Evolutionary conservation across 225 moss, liverwort and hornwort genomes (phyloP), one percentile per base, ranked within the genome.

Genomic region (Marchantia polymorpha): DNA sequence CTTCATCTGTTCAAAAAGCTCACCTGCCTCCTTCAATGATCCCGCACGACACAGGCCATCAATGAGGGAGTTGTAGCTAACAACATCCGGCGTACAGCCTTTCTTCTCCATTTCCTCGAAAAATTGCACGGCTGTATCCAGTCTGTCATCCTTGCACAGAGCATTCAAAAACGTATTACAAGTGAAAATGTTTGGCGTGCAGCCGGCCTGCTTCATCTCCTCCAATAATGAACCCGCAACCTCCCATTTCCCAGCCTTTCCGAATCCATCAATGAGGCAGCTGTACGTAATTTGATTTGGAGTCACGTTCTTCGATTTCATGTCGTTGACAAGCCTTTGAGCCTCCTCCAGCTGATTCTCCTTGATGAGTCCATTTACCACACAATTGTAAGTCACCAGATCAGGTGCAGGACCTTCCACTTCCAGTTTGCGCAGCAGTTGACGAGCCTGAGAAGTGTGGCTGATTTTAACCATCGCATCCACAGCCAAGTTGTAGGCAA

Each of bases 401-500:
- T 83, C 74, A 46, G 83, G 83, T 23, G 63, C 71, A n/a, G 39
- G 59, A 64, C 64, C 73, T 54, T 74, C 53, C 26, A 4, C 46
- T 58, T 79, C 72, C 54, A 78, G 65, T 51, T 83, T 78, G 55
- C 74, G 64, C 19, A 66, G 39, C 20, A 83, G 31, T 8, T 46
- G 22, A 55, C 51, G 39, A 23, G 83, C 83, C 91, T 79, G 82
- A 87, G 48, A 91, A 83, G 92, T 83, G 52, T 83, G 85, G 81
- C 90, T 85, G 10, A 88, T 86, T 84, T 96, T 96, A 72, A 91
- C 94, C 60, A 96, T 89, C 64, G 88, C 80, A 79, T 94, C 86
- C 72, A 96, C 89, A 69, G 94, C 77, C 22, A 90, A 90, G 69
- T 96, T 96, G 69, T 94, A 96, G 80, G 94, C 85, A 83, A 86